Conservation (phyloP, 306 rosid species). For the Fragaria iinumae region DNA sequence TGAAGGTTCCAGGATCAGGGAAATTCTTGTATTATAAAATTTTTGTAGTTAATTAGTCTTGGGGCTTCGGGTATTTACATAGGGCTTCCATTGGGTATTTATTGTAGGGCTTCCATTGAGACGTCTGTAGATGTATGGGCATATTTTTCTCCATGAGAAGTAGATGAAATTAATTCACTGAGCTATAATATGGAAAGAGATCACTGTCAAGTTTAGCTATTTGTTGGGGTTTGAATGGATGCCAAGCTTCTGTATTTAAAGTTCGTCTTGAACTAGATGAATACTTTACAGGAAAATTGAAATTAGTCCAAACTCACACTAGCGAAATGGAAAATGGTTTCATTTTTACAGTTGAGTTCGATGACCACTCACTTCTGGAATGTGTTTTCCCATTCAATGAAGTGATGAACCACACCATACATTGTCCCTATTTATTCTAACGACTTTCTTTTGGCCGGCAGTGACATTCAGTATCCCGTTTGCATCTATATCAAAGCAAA, state of each 20-base stretch:
- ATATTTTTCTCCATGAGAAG: slow-evolving; percentile 37
- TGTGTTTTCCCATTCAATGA: too few species aligned
- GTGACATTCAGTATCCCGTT: too few species aligned
- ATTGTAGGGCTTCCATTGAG: slow-evolving; percentile 38
- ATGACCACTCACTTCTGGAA: too few species aligned
- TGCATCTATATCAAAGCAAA: too few species aligned
- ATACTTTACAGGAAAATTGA: background rate
- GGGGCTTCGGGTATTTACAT: slow-evolving; percentile 28
- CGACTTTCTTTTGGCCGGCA: too few species aligned
- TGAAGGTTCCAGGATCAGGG: slow-evolving; percentile 24
- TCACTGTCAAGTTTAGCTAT: background rate
- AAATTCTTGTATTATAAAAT: slow-evolving; percentile 14
- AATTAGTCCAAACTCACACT: too few species aligned
- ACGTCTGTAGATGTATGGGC: slow-evolving; percentile 24
- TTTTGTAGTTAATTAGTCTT: slow-evolving; percentile 28
- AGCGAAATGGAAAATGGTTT: too few species aligned
- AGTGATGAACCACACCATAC: too few species aligned
- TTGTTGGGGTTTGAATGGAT: background rate
- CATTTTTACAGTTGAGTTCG: too few species aligned
- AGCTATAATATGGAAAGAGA: background rate
- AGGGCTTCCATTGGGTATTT: slow-evolving; percentile 39
- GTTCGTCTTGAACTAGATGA: background rate
- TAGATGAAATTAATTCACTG: slow-evolving; percentile 18
- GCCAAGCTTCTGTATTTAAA: too few species aligned
- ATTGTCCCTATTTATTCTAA: too few species aligned